Base-by-base conservation (phyloP, 2,329 filamentous ascomycete species). In the Cucurbitaria berberidis region DNA sequence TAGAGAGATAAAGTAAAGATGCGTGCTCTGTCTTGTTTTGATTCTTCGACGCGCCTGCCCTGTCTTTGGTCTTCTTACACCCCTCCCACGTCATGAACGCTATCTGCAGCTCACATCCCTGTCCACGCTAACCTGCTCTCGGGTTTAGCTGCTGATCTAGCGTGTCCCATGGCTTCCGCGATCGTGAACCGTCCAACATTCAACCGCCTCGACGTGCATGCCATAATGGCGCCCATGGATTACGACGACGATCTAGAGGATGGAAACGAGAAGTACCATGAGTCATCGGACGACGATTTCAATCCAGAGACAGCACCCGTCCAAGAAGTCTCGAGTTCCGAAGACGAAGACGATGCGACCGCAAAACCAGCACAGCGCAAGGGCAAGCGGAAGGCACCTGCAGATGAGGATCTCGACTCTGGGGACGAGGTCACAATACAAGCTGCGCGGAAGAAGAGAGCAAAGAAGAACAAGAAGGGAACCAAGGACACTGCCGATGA, bases 391-490 rank as follows among this genome's bases (percentile, higher is more conserved):
- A 77, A 75, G 48, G 70, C 66, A 15, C 56, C 63, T 15, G 60
- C 61, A 7, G 60, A 62, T 22, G 64, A 66, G 2, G 68, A 68
- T 13, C 64, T 80, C 13, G 74, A 76, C 27, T 90, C 88, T 0
- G 88, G 88, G n/a, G 88, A 91, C 64, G 88, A 91, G 66, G 82
- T 83, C 0, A 83, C 89, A 48, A 87, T 91, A 62, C 77, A 83
- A 40, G 86, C 82, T 59, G 86, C 75, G 3, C 65, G 82, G 16
- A 84, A 82, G 65, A 86, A 82, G 67, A 66, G 62, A 34, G 74
- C 72, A 36, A 82, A 78, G 64, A 78, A 76, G 61, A 59, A n/a
- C n/a, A n/a, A 63, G 38, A 67, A 69, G 30, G 54, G 48, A 55
- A 49, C 26, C 15, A 66, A 68, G 19, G 46, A 57, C 49, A 63